phyloP scores from a whole-genome alignment of 2,329 filamentous ascomycete genomes.

The Neonectria hederae region DNA sequence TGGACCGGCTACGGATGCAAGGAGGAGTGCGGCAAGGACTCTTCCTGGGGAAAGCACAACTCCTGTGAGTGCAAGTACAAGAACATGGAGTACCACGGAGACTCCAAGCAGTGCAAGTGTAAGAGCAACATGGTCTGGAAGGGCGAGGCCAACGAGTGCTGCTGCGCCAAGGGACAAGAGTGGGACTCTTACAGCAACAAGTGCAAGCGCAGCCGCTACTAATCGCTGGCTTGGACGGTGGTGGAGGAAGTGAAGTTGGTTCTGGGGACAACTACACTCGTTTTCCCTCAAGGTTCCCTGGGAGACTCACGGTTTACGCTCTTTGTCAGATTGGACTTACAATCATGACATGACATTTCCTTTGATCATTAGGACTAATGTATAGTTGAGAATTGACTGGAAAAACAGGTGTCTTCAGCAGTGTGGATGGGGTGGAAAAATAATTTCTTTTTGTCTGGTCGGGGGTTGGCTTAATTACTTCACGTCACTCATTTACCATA shows the following conservation, averaged over 20 bases:
- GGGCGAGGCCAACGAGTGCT: neutral
- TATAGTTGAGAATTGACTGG: neutral
- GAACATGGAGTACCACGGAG: neutral
- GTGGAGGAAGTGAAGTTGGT: neutral
- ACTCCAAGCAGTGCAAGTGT: neutral
- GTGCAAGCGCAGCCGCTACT: neutral
- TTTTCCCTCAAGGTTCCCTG: neutral
- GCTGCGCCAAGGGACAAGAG: neutral
- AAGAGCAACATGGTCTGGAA: neutral
- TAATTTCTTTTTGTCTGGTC: neutral
- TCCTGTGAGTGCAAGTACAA: neutral
- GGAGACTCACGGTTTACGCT: neutral
- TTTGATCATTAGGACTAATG: neutral
- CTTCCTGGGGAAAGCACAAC: neutral
- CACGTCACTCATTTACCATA: neutral
- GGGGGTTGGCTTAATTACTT: neutral
- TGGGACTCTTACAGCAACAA: neutral
- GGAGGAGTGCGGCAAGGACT: neutral
- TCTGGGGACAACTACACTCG: neutral
- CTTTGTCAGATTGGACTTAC: neutral
- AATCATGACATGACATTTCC: neutral
- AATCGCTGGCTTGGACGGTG: neutral
- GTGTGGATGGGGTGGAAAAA: neutral
- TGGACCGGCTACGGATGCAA: neutral
- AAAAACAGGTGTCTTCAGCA: neutral